Conservation (phyloP, 176 grass and related monocot species). For the Oryza meridionalis region DNA sequence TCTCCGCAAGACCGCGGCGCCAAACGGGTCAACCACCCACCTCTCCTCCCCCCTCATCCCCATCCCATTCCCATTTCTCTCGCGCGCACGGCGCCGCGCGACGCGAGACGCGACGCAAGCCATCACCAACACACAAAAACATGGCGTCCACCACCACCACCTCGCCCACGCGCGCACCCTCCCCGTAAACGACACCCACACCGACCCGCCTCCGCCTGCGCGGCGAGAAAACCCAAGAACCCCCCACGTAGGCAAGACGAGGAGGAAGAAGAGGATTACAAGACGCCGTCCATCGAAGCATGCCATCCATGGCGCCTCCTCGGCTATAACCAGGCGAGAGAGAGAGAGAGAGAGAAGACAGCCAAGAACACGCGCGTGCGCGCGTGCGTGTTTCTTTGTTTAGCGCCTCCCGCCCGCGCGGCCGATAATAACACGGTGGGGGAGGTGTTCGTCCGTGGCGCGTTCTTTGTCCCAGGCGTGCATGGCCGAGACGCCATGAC, state of each 20-base stretch:
- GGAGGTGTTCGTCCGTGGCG: neutral
- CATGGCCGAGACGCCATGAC: slow-evolving; percentile 13
- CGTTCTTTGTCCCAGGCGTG: neutral
- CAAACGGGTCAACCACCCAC: slow-evolving; percentile 31
- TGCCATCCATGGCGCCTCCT: slow-evolving; percentile 31
- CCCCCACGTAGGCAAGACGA: neutral
- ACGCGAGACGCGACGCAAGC: neutral
- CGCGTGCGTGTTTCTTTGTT: neutral
- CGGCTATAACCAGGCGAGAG: slow-evolving; percentile 20
- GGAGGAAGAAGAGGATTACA: neutral
- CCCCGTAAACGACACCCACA: neutral
- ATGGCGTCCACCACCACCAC: slow-evolving; percentile 56
- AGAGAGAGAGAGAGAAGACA: neutral
- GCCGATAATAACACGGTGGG: neutral
- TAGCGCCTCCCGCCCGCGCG: neutral
- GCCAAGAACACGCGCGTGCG: slow-evolving; percentile 25
- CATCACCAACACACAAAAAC: neutral
- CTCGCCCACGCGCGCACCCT: neutral
- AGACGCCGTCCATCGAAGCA: neutral
- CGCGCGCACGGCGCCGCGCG: neutral
- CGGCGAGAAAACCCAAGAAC: neutral
- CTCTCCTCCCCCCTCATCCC: no score
- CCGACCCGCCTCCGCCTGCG: neutral
- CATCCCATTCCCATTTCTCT: neutral
- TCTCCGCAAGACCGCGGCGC: slow-evolving; percentile 15